Conservation (phyloP, 1,284 basidiomycete species). For the Heterobasidion irregulare region DNA sequence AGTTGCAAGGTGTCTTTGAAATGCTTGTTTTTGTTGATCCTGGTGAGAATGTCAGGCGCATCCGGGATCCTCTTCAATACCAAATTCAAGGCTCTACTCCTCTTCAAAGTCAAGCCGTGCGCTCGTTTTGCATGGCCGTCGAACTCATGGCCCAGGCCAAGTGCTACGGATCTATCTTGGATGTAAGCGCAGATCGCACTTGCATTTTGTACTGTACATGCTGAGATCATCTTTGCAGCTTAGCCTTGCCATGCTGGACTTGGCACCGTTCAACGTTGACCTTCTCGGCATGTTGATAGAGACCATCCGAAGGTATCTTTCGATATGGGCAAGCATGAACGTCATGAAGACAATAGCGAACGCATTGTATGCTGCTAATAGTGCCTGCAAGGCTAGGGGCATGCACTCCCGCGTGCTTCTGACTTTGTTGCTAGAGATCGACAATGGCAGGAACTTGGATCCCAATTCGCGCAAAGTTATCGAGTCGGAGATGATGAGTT, state of each 20-base stretch:
- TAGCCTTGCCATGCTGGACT: conserved; percentile 46
- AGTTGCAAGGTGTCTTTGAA: conserved; percentile 7
- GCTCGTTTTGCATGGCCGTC: conserved; percentile 47
- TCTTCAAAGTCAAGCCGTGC: conserved; percentile 23
- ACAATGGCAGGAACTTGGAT: conserved; percentile 47
- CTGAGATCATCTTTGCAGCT: conserved; percentile 32
- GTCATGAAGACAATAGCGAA: conserved; percentile 43
- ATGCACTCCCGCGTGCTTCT: conserved; percentile 56
- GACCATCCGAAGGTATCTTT: conserved; percentile 54
- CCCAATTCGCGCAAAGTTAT: conserved; percentile 48
- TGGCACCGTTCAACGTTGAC: conserved; percentile 34
- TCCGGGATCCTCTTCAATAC: conserved; percentile 3
- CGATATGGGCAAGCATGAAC: conserved; percentile 73
- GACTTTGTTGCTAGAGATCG: conserved; percentile 53
- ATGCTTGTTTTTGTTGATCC: too few species aligned
- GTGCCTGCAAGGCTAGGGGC: conserved; percentile 52
- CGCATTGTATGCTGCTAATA: conserved; percentile 54
- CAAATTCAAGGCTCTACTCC: conserved; percentile 7
- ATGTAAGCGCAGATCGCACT: conserved; percentile 33
- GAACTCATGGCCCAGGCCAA: conserved; percentile 53
- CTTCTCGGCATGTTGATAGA: conserved; percentile 54
- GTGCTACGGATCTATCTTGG: conserved; percentile 59
- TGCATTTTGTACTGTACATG: background rate
- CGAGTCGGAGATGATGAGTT: conserved; percentile 45
- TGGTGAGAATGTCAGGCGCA: background rate